Conservation (phyloP, 2,329 filamentous ascomycete genomes). For the Sarocladium oryzae region DNA sequence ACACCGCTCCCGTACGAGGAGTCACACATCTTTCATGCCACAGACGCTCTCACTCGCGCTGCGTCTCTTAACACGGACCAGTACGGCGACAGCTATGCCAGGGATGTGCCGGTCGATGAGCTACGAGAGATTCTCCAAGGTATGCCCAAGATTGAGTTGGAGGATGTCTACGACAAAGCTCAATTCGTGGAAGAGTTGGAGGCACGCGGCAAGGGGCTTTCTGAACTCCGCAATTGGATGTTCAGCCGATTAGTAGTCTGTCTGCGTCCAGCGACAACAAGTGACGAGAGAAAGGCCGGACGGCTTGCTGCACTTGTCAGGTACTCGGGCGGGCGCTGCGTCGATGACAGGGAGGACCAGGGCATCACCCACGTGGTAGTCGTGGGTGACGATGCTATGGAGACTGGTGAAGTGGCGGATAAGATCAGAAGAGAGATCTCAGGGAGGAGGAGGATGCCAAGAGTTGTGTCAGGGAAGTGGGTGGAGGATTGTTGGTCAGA, state of each 20-base stretch:
- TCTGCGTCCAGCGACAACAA: conserved; percentile 26
- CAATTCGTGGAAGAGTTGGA: conserved; percentile 49
- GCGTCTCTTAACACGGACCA: conserved; percentile 62
- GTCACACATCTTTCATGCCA: conserved; percentile 66
- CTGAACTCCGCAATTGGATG: conserved; percentile 42
- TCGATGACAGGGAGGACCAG: conserved; percentile 41
- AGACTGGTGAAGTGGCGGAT: conserved; percentile 29
- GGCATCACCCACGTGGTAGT: conserved; percentile 68
- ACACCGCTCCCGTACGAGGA: conserved; percentile 58
- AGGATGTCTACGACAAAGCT: conserved; percentile 34
- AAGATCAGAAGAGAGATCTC: conserved; percentile 38
- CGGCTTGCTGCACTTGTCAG: conserved; percentile 49
- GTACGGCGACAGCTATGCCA: conserved; percentile 76
- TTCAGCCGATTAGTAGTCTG: conserved; percentile 42
- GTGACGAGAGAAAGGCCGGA: conserved; percentile 29
- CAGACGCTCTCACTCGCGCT: conserved; percentile 44
- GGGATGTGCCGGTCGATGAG: conserved; percentile 60
- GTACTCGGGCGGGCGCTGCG: conserved; percentile 63
- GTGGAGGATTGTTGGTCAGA: conserved; percentile 75
- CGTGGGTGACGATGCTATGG: conserved; percentile 32
- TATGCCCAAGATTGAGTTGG: conserved; percentile 44
- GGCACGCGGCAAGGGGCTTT: conserved; percentile 47
- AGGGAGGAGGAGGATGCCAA: conserved; percentile 47
- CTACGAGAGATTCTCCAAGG: conserved; percentile 44
- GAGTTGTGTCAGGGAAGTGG: conserved; percentile 67